These are phyloP conservation scores for Clathrus columnatus DNA, from an alignment of 768 basidiomycete species.

Conservation along the genomic window DNA sequence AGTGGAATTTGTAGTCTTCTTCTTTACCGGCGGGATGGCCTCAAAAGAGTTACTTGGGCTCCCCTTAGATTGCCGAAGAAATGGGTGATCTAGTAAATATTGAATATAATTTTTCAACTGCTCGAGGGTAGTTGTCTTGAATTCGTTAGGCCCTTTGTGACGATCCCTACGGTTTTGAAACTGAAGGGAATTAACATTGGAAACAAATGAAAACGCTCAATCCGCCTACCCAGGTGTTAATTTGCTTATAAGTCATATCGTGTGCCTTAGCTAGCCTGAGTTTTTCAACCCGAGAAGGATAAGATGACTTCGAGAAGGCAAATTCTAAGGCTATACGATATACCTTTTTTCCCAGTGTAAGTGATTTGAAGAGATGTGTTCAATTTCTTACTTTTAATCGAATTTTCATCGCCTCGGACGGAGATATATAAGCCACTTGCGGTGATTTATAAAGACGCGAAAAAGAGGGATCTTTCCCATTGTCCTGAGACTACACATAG, in stretches of 20 bases:
- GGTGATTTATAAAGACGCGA: too few relatives aligned
- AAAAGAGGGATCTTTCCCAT: too few relatives aligned
- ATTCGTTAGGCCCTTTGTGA: slow-evolving; percentile 11
- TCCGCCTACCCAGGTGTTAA: slow-evolving; percentile 19
- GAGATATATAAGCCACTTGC: too few relatives aligned
- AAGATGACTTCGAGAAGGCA: slow-evolving; percentile 13
- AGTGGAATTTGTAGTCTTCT: too few relatives aligned
- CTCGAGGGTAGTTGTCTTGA: slow-evolving; percentile 22
- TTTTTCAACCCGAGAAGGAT: slow-evolving; percentile 17
- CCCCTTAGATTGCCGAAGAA: slow-evolving; percentile 20
- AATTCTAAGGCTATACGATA: slow-evolving; percentile 10
- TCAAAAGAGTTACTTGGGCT: slow-evolving; percentile 18
- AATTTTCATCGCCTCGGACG: too few relatives aligned
- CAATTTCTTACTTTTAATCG: too few relatives aligned
- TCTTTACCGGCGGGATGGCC: slow-evolving; percentile 4
- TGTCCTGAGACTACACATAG: too few relatives aligned
- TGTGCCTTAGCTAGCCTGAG: slow-evolving; percentile 9
- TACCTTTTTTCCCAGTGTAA: too few relatives aligned
- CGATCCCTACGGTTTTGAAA: slow-evolving; percentile 22
- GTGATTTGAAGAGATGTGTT: too few relatives aligned
- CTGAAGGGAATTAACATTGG: slow-evolving; percentile 3
- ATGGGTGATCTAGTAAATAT: slow-evolving; percentile 13
- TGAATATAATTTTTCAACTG: slow-evolving; percentile 28
- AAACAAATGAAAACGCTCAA: background rate
- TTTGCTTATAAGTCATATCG: slow-evolving; percentile 18